phyloP scores from a whole-genome alignment of 176 grass and related monocot genomes.

The Oryza australiensis region DNA sequence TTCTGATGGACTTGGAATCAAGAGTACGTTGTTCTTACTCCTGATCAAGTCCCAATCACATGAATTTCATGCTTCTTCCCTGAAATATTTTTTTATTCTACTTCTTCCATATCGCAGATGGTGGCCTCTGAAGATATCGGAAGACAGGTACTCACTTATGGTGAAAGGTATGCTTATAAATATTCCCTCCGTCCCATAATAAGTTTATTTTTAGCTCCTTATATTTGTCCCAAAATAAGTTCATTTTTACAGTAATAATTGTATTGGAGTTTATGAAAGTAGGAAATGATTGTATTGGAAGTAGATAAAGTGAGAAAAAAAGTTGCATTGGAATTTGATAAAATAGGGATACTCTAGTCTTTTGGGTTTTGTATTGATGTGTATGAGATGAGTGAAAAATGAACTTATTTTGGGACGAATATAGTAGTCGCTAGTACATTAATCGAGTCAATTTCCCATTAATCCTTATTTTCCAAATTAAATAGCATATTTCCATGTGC shows the following conservation, averaged over 20 bases:
- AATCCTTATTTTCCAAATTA: neutral
- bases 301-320: too few species aligned
- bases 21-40: slow-evolving; percentile 47
- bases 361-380: too few species aligned
- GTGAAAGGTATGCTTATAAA: slow-evolving; percentile 58
- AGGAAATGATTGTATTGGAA: too few species aligned
- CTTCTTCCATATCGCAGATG: slow-evolving; percentile 38
- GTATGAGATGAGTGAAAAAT: too few species aligned
- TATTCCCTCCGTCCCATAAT: too few species aligned
- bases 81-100: slow-evolving; percentile 18
- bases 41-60: slow-evolving; percentile 7
- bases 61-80: neutral
- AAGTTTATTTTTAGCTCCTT: too few species aligned
- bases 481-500: neutral
- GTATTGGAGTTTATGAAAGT: too few species aligned
- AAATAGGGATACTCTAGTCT: too few species aligned
- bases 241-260: too few species aligned
- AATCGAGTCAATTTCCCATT: neutral
- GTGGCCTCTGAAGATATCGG: slow-evolving; percentile 92
- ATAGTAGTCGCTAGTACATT: neutral
- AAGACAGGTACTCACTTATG: slow-evolving; percentile 79
- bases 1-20: slow-evolving; percentile 95
- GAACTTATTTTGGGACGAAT: too few species aligned
- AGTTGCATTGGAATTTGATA: too few species aligned
- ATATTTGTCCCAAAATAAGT: too few species aligned